Evolutionary conservation across 140 eudicot species (phyloP), one percentile per base, ranked within the genome.

Genomic region (Flaveria floridana): DNA sequence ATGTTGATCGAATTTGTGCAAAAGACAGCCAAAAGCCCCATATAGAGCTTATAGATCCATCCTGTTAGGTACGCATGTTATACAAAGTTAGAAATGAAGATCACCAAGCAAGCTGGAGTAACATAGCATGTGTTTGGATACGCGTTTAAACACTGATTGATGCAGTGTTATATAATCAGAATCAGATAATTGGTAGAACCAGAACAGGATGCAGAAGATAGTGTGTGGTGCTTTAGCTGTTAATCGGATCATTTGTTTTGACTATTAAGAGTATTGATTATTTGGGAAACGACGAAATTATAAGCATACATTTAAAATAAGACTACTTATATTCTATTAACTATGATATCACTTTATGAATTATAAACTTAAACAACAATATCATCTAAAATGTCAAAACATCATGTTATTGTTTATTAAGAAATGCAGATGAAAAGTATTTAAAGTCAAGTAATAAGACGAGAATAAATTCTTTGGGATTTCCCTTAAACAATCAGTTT

Each of bases 1-100:
- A 94, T 94, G 83, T 94, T 94, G 68, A 90, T 88, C 7, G 97
- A 94, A 67, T 94, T 94, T 66, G 99, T 94, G 89, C 99, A 94
- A 74, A 94, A 94, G 48, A 94, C 85, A 23, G 99, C 96, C 88
- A 94, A 82, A 47, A 94, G 95, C 50, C 97, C 85, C 99, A 94
- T 94, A 63, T 94, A 94, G 23, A 94, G 79, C 81, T 90, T 94
- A 81, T 90, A 94, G 18, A 90, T 74, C 95, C 99, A 80, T 37
- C 99, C 99, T 94, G 82, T 70, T 12, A 14, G 84, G 68, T 41
- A 56, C 44, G 68, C 82, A 53, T 73, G 65, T 67, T 25, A 70
- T 47, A 63, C 28, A 70, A 52, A 53, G 73, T 23, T 44, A 1
- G 18, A 63, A 65, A 77, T 37, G 26, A 42, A 65, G 65, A 82